Evolutionary conservation across 2,329 filamentous ascomycete species (phyloP).

Genomic region (Apiospora marii): DNA sequence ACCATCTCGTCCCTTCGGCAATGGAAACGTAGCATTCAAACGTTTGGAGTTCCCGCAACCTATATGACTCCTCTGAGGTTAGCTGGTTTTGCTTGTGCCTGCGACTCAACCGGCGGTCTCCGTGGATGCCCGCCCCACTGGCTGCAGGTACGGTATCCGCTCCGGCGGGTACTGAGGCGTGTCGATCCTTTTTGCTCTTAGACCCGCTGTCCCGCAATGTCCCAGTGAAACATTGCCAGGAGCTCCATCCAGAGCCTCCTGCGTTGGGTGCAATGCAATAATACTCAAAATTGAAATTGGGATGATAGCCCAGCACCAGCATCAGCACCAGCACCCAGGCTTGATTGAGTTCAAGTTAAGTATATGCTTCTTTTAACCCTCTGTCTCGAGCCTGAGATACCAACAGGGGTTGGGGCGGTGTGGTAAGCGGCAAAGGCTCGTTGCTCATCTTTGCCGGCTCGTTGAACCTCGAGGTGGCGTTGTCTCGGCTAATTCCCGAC

Average conservation of each 20-base stretch:
- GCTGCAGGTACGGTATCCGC: background rate
- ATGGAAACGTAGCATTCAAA: background rate
- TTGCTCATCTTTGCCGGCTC: background rate
- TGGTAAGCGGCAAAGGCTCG: too few species aligned
- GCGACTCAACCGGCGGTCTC: background rate
- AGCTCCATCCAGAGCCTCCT: constrained; percentile 13
- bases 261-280: background rate
- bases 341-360: too few species aligned
- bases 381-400: background rate
- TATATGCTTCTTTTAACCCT: background rate
- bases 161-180: background rate
- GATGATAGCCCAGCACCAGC: background rate
- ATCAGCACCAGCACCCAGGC: too few species aligned
- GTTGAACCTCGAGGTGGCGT: background rate
- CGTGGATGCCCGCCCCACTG: background rate
- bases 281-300: background rate
- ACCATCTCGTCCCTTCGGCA: background rate
- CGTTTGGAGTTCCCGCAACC: background rate
- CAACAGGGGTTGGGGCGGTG: too few species aligned
- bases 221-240: background rate
- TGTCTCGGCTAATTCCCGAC: background rate
- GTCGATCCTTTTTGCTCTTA: background rate
- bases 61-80: background rate
- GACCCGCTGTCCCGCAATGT: constrained; percentile 6
- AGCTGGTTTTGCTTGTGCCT: background rate